Base-by-base conservation (phyloP, 306 rosid species). In the Quercus glauca region DNA sequence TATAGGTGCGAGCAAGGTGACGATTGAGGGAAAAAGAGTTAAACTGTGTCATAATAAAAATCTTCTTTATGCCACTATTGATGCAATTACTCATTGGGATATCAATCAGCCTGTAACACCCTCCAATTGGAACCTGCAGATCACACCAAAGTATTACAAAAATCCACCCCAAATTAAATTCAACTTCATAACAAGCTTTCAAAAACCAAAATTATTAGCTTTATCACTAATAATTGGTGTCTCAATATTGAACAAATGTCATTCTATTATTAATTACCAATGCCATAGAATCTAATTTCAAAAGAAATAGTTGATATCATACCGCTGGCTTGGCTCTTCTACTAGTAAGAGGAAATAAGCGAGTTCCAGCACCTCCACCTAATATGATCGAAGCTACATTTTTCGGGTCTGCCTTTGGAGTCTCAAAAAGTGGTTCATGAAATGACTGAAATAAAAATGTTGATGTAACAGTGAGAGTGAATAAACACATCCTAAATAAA, bases 361-460 rank as follows among this genome's bases (percentile, higher is more conserved):
- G 97, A 85, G 97, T 94, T 67, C 98, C 98, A 70, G 94, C 98
- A 77, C 98, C 98, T 57, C 98, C 97, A 49, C 97, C 97, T 85
- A 94, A 80, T 23, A 94, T 89, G 78, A 94, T 89, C 1, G 98
- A 91, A 87, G 97, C 98, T 10, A 94, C 91, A 56, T 86, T 88
- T 31, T 85, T 92, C 5, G 98, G 97, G 78, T 94, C 94, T 45
- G 90, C 97, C 80, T 23, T 56, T 19, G 88, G 87, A 69, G 79
- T 57, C 65, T 89, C 92, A 79, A 87, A 83, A 21, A 55, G 2
- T 25, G 90, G 89, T 75, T 69, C 79, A 57, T 87, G 82, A 20
- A 86, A 82, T 63, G 79, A 76, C 97, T 92, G 83, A 21, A 79
- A 85, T 17, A 33, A 77, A 78, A 82, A 73, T 65, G 37, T 52